phyloP scores from a whole-genome alignment of 148 eudicot genomes.

The Spergularia bocconei region DNA sequence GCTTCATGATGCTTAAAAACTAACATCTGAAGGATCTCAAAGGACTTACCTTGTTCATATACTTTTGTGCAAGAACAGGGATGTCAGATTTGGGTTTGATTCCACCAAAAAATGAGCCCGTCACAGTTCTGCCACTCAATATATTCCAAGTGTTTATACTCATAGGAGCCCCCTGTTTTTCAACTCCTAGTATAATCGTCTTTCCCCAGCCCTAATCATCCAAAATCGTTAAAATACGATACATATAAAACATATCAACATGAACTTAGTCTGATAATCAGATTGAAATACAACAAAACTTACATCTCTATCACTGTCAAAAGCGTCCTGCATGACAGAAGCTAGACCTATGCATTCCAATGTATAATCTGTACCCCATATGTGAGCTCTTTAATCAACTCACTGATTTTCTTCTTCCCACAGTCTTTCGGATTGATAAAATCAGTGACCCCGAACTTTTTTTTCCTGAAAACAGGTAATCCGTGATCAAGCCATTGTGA shows the following conservation, averaged over 20 bases:
- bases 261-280: neutral
- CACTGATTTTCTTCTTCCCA: constrained; percentile 38
- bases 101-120: constrained; percentile 57
- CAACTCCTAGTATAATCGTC: constrained; percentile 59
- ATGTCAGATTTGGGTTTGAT: constrained; percentile 59
- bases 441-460: constrained; percentile 59
- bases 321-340: constrained; percentile 48
- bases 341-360: constrained; percentile 56
- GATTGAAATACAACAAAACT: neutral
- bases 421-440: constrained; percentile 44
- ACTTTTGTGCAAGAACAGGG: constrained; percentile 46
- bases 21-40: neutral
- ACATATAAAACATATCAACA: too few species aligned
- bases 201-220: constrained; percentile 52
- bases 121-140: constrained; percentile 41
- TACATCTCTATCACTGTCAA: constrained; percentile 43
- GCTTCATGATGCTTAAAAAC: too few species aligned
- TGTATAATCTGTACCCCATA: constrained; percentile 59
- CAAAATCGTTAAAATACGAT: neutral
- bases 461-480: constrained; percentile 36
- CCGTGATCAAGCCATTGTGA: too few species aligned
- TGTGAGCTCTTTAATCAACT: constrained; percentile 51
- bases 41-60: constrained; percentile 39
- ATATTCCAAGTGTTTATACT: constrained; percentile 31
- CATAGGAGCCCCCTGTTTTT: constrained; percentile 41